Conservation (phyloP, 495 filamentous ascomycete species). For the Halenospora varia region DNA sequence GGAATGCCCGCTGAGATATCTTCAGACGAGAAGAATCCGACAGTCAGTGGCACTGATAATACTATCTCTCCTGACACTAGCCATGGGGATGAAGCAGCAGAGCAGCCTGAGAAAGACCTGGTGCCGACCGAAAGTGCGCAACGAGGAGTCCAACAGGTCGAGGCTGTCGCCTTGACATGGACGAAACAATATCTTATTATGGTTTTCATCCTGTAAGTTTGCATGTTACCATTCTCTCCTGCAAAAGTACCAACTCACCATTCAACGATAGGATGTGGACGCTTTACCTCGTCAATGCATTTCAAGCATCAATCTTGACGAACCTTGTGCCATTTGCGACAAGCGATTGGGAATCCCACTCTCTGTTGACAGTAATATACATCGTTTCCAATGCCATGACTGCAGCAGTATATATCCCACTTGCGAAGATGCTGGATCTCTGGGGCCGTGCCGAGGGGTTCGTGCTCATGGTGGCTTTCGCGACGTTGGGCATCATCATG, state of each 20-base stretch:
- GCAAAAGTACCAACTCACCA: conserved; percentile 20
- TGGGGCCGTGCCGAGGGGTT: conserved; percentile 44
- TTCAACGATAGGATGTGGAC: conserved; percentile 44
- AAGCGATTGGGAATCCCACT: conserved; percentile 42
- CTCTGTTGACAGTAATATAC: conserved; percentile 41
- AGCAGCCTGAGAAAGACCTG: not conserved
- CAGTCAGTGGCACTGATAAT: not conserved
- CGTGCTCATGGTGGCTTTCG: conserved; percentile 33
- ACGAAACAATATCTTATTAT: conserved; percentile 33
- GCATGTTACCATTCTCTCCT: not conserved
- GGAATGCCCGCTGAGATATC: too few species aligned
- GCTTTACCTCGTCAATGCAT: conserved; percentile 46
- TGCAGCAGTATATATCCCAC: conserved; percentile 45
- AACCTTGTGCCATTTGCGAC: conserved; percentile 44
- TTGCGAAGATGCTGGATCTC: conserved; percentile 52
- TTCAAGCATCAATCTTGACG: conserved; percentile 37
- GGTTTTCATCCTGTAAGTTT: conserved; percentile 36
- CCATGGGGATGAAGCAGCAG: not conserved
- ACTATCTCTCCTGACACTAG: not conserved
- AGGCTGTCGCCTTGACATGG: conserved; percentile 41
- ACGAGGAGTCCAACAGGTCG: conserved; percentile 37
- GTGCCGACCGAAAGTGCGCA: not conserved
- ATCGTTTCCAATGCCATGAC: conserved; percentile 44
- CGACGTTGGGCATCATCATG: conserved; percentile 41
- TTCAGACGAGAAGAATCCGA: not conserved